phyloP scores from a whole-genome alignment of 371 early-diverging fungal genomes.

The Mortierella sp. region DNA sequence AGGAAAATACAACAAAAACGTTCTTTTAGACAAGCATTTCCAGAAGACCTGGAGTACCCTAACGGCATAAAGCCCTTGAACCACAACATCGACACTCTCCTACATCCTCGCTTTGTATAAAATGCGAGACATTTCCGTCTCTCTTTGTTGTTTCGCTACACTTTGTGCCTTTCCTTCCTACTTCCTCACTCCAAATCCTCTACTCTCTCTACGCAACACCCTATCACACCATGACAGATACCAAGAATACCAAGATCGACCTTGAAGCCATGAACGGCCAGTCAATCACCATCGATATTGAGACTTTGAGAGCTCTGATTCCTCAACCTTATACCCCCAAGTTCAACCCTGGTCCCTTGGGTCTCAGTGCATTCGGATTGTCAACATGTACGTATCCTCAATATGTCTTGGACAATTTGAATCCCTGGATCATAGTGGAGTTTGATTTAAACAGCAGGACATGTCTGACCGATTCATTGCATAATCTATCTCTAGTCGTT shows the following conservation, averaged over 20 bases:
- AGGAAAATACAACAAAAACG: too few species aligned
- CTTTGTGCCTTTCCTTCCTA: too few species aligned
- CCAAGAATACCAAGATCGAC: not conserved
- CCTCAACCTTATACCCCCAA: not conserved
- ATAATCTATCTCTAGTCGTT: constrained; percentile 10
- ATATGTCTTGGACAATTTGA: not conserved
- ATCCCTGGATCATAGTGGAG: not conserved
- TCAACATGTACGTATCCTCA: constrained; percentile 63
- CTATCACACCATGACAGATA: not conserved
- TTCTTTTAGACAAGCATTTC: too few species aligned
- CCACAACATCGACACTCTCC: too few species aligned
- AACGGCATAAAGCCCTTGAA: too few species aligned
- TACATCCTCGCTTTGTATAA: too few species aligned
- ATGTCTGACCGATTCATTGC: too few species aligned
- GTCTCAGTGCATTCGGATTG: constrained; percentile 78
- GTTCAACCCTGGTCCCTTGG: constrained; percentile 78
- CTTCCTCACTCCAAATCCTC: too few species aligned
- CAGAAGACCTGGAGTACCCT: too few species aligned
- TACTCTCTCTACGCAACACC: not conserved
- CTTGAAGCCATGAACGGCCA: too few species aligned
- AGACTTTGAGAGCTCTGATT: not conserved
- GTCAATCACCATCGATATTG: not conserved
- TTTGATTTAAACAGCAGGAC: not conserved
- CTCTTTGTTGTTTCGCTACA: too few species aligned
- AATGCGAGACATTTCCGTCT: too few species aligned